phyloP scores from a whole-genome alignment of 2,329 filamentous ascomycete genomes.

The Hyphodiscus sp. region DNA sequence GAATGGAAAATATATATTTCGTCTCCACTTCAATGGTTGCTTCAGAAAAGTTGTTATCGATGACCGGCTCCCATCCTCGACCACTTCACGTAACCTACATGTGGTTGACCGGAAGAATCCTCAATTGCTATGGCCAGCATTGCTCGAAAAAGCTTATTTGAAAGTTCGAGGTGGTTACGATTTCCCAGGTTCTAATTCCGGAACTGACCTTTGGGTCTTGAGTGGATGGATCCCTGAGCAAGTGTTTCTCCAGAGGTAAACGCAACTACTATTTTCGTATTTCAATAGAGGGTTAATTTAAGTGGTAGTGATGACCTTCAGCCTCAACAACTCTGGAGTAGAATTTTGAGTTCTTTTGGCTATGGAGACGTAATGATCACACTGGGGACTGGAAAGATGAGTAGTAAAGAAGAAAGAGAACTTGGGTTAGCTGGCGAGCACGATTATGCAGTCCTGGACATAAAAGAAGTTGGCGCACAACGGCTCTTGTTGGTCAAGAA shows the following conservation, averaged over 20 bases:
- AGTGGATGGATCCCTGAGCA: slow-evolving; percentile 98
- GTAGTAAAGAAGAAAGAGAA: slow-evolving; percentile 66
- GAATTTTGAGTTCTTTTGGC: slow-evolving; percentile 67
- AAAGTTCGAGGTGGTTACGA: slow-evolving; percentile 95
- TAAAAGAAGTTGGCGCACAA: slow-evolving; percentile 58
- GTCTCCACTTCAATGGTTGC: slow-evolving; percentile 94
- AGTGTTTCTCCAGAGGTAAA: slow-evolving; percentile 72
- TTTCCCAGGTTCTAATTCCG: slow-evolving; percentile 95
- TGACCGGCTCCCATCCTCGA: slow-evolving; percentile 76
- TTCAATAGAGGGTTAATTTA: background rate
- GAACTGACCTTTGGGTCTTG: slow-evolving; percentile 86
- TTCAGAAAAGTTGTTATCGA: slow-evolving; percentile 84
- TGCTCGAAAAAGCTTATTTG: slow-evolving; percentile 93
- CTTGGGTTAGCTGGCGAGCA: slow-evolving; percentile 84
- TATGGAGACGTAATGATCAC: slow-evolving; percentile 81
- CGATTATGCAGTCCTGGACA: slow-evolving; percentile 84
- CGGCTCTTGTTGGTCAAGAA: slow-evolving; percentile 83
- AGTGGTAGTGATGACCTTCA: slow-evolving; percentile 65
- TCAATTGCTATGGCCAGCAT: slow-evolving; percentile 79
- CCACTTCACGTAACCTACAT: slow-evolving; percentile 68
- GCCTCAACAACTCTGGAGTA: slow-evolving; percentile 68
- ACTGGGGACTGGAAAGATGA: slow-evolving; percentile 80
- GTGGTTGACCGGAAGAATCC: slow-evolving; percentile 82
- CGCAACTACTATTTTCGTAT: background rate
- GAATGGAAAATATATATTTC: slow-evolving; percentile 84